Conservation (phyloP, 2,329 filamentous ascomycete species). For the Penicillium italicum region DNA sequence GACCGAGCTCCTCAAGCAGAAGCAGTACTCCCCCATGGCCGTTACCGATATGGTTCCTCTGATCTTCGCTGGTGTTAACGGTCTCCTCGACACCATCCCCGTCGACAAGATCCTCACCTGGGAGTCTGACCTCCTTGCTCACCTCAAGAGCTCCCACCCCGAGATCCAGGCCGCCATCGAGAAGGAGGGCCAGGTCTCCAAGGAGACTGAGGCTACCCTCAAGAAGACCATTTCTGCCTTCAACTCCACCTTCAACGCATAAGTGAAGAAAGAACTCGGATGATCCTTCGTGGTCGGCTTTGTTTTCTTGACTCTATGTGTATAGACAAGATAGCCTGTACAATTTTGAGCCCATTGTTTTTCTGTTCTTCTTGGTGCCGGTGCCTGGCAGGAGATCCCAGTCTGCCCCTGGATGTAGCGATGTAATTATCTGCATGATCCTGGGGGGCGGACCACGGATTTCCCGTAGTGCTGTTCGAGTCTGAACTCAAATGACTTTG, state of each 20-base stretch:
- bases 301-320: constrained; percentile 42
- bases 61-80: constrained; percentile 99
- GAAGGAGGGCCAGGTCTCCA: constrained; percentile 93
- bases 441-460: constrained; percentile 8
- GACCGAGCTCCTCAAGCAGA: constrained; percentile 99
- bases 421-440: constrained; percentile 19
- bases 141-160: constrained; percentile 86
- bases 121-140: constrained; percentile 90
- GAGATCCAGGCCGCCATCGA: constrained; percentile 83
- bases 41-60: constrained; percentile 99
- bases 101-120: constrained; percentile 88
- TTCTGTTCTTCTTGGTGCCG: constrained; percentile 31
- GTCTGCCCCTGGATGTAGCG: constrained; percentile 31
- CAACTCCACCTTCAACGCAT: constrained; percentile 81
- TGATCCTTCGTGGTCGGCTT: constrained; percentile 36
- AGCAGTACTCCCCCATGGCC: constrained; percentile 98
- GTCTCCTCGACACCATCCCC: constrained; percentile 82
- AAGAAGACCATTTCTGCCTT: constrained; percentile 73
- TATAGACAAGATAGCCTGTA: constrained; percentile 47
- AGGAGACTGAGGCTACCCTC: constrained; percentile 66
- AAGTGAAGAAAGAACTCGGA: constrained; percentile 37
- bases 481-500: constrained; percentile 16
- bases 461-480: constrained; percentile 7
- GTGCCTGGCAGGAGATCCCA: constrained; percentile 13
- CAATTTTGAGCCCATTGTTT: constrained; percentile 45